phyloP scores from a whole-genome alignment of 1,139 yeast genomes.

The Eremothecium gossypii region DNA sequence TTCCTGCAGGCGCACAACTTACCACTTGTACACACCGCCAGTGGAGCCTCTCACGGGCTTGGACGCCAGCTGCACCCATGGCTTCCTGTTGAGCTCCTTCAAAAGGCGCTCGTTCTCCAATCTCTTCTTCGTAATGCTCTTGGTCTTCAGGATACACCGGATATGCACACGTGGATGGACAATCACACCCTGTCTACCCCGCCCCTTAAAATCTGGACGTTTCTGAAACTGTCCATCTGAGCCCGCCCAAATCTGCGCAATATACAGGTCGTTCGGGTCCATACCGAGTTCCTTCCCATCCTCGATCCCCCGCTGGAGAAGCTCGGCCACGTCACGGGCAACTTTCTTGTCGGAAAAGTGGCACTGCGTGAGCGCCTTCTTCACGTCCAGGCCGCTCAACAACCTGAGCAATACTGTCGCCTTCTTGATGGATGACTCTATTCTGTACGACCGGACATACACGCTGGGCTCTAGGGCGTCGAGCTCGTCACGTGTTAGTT shows the following conservation, averaged over 20 bases:
- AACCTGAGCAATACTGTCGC: constrained; percentile 75
- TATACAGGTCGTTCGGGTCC: constrained; percentile 53
- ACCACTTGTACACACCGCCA: constrained; percentile 46
- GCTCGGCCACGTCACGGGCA: constrained; percentile 68
- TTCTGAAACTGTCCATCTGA: constrained; percentile 70
- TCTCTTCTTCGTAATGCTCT: constrained; percentile 49
- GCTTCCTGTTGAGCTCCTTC: constrained; percentile 37
- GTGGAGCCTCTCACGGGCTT: constrained; percentile 38
- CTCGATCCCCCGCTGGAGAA: constrained; percentile 62
- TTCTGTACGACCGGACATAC: constrained; percentile 64
- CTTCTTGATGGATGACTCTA: constrained; percentile 81
- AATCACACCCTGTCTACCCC: constrained; percentile 81
- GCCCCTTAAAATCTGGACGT: constrained; percentile 77
- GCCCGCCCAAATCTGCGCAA: constrained; percentile 86
- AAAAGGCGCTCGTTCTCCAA: constrained; percentile 48
- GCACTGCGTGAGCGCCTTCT: constrained; percentile 82
- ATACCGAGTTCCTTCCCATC: constrained; percentile 58
- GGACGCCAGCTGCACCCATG: constrained; percentile 37
- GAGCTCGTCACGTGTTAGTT: constrained; percentile 55
- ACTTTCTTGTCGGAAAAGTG: constrained; percentile 79
- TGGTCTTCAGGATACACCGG: constrained; percentile 62
- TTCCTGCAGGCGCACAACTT: constrained; percentile 7
- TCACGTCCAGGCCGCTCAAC: constrained; percentile 55
- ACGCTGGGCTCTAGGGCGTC: constrained; percentile 79
- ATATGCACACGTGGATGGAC: constrained; percentile 74